Evolutionary conservation across 805 yeast genomes (phyloP).

Genomic region (Candida ulmi): DNA sequence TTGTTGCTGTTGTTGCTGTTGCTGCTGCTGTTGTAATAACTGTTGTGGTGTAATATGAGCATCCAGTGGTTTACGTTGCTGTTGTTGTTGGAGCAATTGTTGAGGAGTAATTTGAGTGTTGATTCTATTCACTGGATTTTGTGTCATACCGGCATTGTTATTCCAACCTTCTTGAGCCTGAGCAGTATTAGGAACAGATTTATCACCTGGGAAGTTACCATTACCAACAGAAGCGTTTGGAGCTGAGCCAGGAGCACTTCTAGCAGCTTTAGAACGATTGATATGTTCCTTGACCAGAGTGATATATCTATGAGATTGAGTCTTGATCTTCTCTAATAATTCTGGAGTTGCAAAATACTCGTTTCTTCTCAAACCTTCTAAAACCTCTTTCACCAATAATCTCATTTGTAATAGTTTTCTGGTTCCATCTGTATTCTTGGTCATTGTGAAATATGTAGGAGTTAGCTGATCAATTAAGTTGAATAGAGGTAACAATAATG

Average conservation of each 20-base stretch:
- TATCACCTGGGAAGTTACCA: background rate
- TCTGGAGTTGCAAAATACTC: conserved; percentile 69
- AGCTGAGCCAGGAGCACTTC: conserved; percentile 6
- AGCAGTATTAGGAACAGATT: conserved; percentile 1
- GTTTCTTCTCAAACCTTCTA: conserved; percentile 62
- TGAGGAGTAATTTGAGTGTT: conserved; percentile 23
- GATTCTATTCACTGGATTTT: conserved; percentile 12
- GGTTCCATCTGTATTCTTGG: conserved; percentile 72
- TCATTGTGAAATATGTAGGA: conserved; percentile 71
- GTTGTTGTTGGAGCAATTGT: conserved; percentile 18
- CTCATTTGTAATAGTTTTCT: conserved; percentile 73
- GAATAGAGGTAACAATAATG: conserved; percentile 45
- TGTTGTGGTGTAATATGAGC: conserved; percentile 21
- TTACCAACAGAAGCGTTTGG: conserved; percentile 1
- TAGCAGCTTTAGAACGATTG: conserved; percentile 23
- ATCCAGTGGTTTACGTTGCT: conserved; percentile 21
- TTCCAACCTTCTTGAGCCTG: conserved; percentile 9
- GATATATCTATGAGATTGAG: conserved; percentile 70
- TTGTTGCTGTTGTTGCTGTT: conserved; percentile 8
- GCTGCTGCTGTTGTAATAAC: conserved; percentile 25
- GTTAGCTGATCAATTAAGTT: conserved; percentile 69
- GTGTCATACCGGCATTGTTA: conserved; percentile 10
- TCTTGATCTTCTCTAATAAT: conserved; percentile 60
- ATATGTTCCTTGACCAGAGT: conserved; percentile 67
- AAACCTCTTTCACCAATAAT: conserved; percentile 69